These are phyloP conservation scores for Berberis vulgaris DNA, from an alignment of 164 flowering plant genomes.

Conservation along the genomic window DNA sequence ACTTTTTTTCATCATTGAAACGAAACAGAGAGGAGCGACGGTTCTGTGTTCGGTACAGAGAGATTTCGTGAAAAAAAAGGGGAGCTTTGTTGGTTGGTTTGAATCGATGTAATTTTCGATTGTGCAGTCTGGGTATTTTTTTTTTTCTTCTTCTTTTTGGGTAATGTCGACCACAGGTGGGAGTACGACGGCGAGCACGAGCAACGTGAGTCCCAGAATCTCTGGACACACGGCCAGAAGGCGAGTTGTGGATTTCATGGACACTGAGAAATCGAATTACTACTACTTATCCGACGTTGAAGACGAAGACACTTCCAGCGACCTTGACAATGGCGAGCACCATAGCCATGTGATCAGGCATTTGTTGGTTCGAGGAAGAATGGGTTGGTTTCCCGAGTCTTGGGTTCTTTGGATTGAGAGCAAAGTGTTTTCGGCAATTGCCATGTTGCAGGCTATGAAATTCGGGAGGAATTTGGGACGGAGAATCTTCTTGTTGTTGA, in stretches of 20 bases:
- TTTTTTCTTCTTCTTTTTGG: not conserved
- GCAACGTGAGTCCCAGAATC: slow-evolving; percentile 18
- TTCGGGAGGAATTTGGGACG: slow-evolving; percentile 36
- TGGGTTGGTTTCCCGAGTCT: slow-evolving; percentile 8
- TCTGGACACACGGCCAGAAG: slow-evolving; percentile 19
- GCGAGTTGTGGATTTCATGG: slow-evolving; percentile 16
- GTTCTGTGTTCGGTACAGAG: too few relatives aligned
- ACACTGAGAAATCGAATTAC: slow-evolving; percentile 9
- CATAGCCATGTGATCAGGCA: not conserved
- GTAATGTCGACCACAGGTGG: slow-evolving; percentile 2
- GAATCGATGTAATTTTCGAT: not conserved
- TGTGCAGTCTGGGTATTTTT: not conserved
- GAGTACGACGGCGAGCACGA: not conserved
- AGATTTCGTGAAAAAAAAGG: too few relatives aligned
- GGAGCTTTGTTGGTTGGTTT: not conserved
- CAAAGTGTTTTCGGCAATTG: not conserved
- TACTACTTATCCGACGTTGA: slow-evolving; percentile 1
- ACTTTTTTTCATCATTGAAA: too few relatives aligned
- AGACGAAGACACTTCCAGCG: not conserved
- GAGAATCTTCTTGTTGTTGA: slow-evolving; percentile 17
- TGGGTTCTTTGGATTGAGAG: slow-evolving; percentile 8
- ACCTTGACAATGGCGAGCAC: not conserved
- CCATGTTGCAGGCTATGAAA: slow-evolving; percentile 8
- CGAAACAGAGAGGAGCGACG: too few relatives aligned
- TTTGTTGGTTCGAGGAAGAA: not conserved